Evolutionary conservation across 805 yeast genomes (phyloP), one percentile per base, ranked within the genome.

Genomic region (Nakazawaea sp.): DNA sequence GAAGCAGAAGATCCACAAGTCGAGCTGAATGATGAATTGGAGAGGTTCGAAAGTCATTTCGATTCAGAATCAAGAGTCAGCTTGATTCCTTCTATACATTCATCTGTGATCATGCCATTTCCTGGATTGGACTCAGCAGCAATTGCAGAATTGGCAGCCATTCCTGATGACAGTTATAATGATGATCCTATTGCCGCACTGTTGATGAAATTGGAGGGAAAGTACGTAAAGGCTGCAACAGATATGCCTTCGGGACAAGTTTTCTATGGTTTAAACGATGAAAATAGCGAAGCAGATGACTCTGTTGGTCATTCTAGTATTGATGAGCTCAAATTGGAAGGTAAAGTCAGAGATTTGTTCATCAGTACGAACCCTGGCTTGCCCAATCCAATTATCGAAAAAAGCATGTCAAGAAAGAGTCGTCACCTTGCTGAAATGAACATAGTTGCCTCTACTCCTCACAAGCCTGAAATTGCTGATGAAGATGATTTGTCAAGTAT

Each of bases 111-210:
- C 19, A 48, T 63, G 39, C 61, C 70, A 16, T 66, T 61, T 41
- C 70, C 70, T 13, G 78, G 77, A 11, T 61, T 70, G 35, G 62
- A 72, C 21, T 58, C 66, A n/a, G 72, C 69, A 4, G 81, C 78
- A 2, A 77, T 83, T 32, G 82, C 81, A 29, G 86, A 80, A 49
- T 67, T 88, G 33, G 94, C 94, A 1, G 82, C 83, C 5, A 76
- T 89, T 35, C 90, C 96, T 0, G 96, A 90, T 54, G 88, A 81
- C 32, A 68, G 78, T 0, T 62, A 72, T 29, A 73, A 68, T 20
- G 75, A 70, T 13, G 84, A 86, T 56, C 96, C 95, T 0, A 64
- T 88, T 11, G 70, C 68, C 35, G 75, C 78, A 32, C 88, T 97
- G 0, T 63, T 89, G 46, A 66, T 66, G 58, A 89, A 83, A 57